Conservation (phyloP, 441 rosid genomes). For the Croton laevigatus region DNA sequence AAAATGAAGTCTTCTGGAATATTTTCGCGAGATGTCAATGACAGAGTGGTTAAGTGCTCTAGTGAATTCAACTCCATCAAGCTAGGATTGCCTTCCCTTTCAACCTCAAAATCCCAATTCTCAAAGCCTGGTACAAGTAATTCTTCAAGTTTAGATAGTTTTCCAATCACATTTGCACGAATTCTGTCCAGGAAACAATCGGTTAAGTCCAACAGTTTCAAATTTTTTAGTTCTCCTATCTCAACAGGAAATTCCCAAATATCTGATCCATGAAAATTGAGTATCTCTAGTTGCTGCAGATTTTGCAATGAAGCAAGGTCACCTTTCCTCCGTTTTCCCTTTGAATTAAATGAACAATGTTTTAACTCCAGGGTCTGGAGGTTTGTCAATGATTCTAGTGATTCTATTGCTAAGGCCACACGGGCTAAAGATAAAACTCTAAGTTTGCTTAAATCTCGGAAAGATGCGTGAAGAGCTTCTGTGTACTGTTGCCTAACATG, state of each 20-base stretch:
- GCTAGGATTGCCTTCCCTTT: neutral
- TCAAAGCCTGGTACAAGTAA: neutral
- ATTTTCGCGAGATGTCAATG: neutral
- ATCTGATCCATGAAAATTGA: neutral
- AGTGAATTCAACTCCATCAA: slow-evolving; percentile 12
- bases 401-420: slow-evolving; percentile 3
- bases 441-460: slow-evolving; percentile 7
- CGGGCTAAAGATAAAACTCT: slow-evolving; percentile 11
- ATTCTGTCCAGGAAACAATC: neutral
- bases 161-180: slow-evolving; percentile 5
- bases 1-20: slow-evolving; percentile 15
- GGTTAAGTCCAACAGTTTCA: slow-evolving; percentile 15
- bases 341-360: neutral
- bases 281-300: slow-evolving; percentile 18
- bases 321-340: neutral
- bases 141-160: slow-evolving; percentile 16
- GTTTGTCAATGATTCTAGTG: slow-evolving; percentile 10
- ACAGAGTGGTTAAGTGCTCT: neutral
- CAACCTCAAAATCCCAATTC: neutral
- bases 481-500: neutral
- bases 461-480: neutral
- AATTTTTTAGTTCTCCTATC: slow-evolving; percentile 9
- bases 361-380: neutral
- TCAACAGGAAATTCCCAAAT: slow-evolving; percentile 1
- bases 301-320: neutral